These are phyloP conservation scores for Podosphaera xanthii DNA, from an alignment of 2,329 filamentous ascomycete genomes.

Conservation along the genomic window DNA sequence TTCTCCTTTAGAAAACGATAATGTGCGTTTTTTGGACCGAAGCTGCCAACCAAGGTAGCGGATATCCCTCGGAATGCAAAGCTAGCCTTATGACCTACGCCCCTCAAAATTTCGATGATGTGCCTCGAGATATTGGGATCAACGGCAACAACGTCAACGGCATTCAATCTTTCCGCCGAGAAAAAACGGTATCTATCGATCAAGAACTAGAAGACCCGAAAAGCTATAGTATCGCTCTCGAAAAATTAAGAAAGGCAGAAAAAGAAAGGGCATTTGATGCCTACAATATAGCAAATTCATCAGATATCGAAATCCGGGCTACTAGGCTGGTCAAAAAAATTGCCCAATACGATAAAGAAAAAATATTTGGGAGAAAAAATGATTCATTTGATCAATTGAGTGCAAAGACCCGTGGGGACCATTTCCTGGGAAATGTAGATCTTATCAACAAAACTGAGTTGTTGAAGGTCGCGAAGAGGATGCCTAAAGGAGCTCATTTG, in stretches of 20 bases:
- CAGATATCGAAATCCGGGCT: conserved; percentile 12
- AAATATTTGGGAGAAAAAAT: conserved; percentile 9
- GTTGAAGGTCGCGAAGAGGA: conserved; percentile 28
- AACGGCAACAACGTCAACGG: background rate
- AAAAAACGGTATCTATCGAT: conserved; percentile 5
- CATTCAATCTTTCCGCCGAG: background rate
- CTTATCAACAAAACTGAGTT: conserved; percentile 33
- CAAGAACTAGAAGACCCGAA: conserved; percentile 6
- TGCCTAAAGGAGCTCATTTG: conserved; percentile 52
- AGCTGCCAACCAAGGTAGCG: background rate
- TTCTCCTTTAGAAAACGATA: background rate
- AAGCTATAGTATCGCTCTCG: conserved; percentile 9
- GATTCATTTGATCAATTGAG: conserved; percentile 6
- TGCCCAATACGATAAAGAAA: conserved; percentile 12
- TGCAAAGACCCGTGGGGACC: conserved; percentile 21
- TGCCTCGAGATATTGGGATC: background rate
- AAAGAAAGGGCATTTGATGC: conserved; percentile 14
- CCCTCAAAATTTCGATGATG: background rate
- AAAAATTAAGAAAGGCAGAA: conserved; percentile 10
- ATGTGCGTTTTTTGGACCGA: background rate
- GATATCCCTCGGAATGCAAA: background rate
- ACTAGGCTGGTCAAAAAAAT: conserved; percentile 12
- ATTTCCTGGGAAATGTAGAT: conserved; percentile 32
- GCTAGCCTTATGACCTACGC: background rate
- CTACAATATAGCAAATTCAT: conserved; percentile 7